Conservation (phyloP, 306 rosid species). For the Quercus robur region DNA sequence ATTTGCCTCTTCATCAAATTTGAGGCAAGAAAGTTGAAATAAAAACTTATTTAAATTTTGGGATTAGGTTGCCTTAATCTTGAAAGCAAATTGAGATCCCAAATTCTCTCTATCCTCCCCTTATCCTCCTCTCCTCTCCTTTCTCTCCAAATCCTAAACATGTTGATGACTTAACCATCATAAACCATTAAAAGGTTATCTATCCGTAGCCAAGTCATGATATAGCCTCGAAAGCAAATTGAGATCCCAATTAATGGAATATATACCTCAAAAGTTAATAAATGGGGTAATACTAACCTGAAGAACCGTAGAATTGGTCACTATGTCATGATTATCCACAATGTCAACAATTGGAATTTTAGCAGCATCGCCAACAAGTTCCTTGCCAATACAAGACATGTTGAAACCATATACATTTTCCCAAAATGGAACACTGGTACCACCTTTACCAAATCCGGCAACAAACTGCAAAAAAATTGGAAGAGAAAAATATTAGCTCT, state of each 20-base stretch:
- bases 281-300: constrained; percentile 53
- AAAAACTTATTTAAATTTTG: too few relatives aligned
- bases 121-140: too few relatives aligned
- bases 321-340: constrained; percentile 62
- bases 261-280: neutral
- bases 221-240: neutral
- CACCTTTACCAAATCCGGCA: constrained; percentile 93
- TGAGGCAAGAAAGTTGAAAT: too few relatives aligned
- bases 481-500: constrained; percentile 5
- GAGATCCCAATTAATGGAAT: neutral
- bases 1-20: too few relatives aligned
- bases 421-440: constrained; percentile 95
- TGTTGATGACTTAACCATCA: too few relatives aligned
- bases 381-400: constrained; percentile 86
- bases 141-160: too few relatives aligned
- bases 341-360: constrained; percentile 76
- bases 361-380: constrained; percentile 71
- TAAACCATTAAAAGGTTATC: too few relatives aligned
- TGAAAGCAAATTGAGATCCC: too few relatives aligned
- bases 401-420: constrained; percentile 72
- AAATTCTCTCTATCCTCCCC: too few relatives aligned
- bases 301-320: constrained; percentile 64
- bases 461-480: constrained; percentile 79
- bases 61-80: too few relatives aligned
- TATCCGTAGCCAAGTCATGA: too few relatives aligned